Percentiles rank a stretch among this genome's conserved stretches.
phyloP scores from a whole-genome alignment of 2,329 filamentous ascomycete species.

The Arthrobotrys iridis region DNA sequence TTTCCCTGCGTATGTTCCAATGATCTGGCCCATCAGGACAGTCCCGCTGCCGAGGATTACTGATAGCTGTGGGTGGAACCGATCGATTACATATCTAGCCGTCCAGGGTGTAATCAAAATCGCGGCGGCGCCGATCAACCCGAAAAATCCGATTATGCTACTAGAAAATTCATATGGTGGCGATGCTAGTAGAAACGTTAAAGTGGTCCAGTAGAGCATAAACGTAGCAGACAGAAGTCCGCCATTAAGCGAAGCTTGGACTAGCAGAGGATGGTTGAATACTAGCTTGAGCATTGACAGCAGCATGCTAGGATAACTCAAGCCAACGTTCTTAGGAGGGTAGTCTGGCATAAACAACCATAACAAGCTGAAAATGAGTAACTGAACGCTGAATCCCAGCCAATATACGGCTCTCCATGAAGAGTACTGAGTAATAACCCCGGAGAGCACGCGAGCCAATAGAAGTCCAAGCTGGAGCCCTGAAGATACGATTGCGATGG shows the following conservation, averaged over 20 bases:
- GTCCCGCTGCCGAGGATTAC: conserved; percentile 72
- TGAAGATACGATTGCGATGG: conserved; percentile 77
- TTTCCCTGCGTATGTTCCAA: conserved; percentile 76
- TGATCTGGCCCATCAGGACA: conserved; percentile 70
- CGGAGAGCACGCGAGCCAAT: conserved; percentile 77
- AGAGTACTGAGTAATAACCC: conserved; percentile 77
- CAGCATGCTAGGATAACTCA: conserved; percentile 74
- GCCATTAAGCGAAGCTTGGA: conserved; percentile 74
- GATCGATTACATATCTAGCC: conserved; percentile 75
- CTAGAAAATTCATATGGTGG: conserved; percentile 75
- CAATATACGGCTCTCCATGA: conserved; percentile 83
- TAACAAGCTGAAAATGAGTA: conserved; percentile 71
- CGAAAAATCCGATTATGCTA: conserved; percentile 78
- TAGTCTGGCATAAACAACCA: conserved; percentile 84
- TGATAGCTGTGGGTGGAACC: conserved; percentile 74
- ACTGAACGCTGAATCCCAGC: conserved; percentile 77
- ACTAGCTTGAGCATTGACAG: conserved; percentile 73
- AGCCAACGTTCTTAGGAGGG: conserved; percentile 75
- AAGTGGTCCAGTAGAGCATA: conserved; percentile 76
- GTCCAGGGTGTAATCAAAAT: conserved; percentile 76
- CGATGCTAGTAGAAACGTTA: conserved; percentile 80
- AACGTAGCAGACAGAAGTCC: conserved; percentile 72
- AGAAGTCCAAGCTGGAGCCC: conserved; percentile 80
- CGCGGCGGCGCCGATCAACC: conserved; percentile 76
- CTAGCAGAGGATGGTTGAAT: conserved; percentile 72